Evolutionary conservation across 768 basidiomycete species (phyloP).

Genomic region (Pleurotus cornucopiae): DNA sequence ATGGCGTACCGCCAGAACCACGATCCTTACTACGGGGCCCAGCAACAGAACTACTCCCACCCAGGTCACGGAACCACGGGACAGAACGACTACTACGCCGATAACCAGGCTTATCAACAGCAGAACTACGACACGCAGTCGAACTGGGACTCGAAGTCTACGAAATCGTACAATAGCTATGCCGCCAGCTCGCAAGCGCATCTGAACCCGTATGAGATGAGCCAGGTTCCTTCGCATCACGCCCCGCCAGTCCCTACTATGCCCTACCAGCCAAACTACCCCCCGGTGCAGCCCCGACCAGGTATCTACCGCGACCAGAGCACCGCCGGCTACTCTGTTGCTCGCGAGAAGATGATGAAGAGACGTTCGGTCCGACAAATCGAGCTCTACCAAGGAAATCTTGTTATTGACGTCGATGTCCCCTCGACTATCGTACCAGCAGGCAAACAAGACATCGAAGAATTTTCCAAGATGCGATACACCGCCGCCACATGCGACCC

Average conservation of each 20-base stretch:
- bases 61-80: conserved; percentile 22
- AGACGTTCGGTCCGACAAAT: conserved; percentile 76
- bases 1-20: conserved; percentile 57
- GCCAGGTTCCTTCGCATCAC: conserved; percentile 33
- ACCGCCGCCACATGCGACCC: conserved; percentile 89
- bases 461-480: conserved; percentile 82
- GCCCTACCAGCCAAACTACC: conserved; percentile 47
- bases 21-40: conserved; percentile 44
- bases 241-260: conserved; percentile 54
- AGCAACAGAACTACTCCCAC: conserved; percentile 22
- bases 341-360: conserved; percentile 79
- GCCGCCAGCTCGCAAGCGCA: conserved; percentile 70
- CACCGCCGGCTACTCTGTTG: conserved; percentile 58
- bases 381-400: conserved; percentile 75
- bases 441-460: conserved; percentile 57
- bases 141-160: conserved; percentile 48
- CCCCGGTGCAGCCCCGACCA: conserved; percentile 49
- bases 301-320: conserved; percentile 42
- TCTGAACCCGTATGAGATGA: conserved; percentile 64
- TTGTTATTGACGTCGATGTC: conserved; percentile 80
- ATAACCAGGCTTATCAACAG: conserved; percentile 15
- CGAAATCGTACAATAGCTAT: conserved; percentile 62
- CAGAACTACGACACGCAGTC: conserved; percentile 37
- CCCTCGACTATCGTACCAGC: conserved; percentile 77
- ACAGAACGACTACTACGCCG: conserved; percentile 30